Evolutionary conservation across 2,329 filamentous ascomycete species (phyloP), one percentile per base, ranked within the genome.

Genomic region (Gaeumannomyces sp.): DNA sequence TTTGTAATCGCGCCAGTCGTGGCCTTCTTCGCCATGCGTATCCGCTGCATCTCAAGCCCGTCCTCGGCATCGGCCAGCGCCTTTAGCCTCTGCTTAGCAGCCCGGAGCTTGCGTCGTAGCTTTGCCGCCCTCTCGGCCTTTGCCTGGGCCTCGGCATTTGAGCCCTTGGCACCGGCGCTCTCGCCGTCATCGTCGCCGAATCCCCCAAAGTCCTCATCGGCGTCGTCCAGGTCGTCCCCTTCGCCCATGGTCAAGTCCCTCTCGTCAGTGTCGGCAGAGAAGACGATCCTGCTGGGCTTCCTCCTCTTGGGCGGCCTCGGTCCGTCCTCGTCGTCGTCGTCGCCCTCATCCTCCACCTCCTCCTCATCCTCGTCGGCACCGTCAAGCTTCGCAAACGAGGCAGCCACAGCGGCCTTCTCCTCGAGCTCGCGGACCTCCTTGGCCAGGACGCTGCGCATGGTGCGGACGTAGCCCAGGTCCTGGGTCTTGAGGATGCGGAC

Each of bases 401-500:
- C 76, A 7, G 82, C 76, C 4, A 84, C 72, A 11, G 85, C 77
- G 1, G 83, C 76, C 66, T 81, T 78, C 74, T 85, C 79, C 75
- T 88, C 81, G 31, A 89, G 72, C 64, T 71, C 74, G 57, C 78
- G 77, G 1, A 87, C 81, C 68, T 89, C 85, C 71, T 87, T 88
- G 65, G 77, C 72, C 4, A 83, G 79, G 31, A 86, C 79, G 68
- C 87, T 88, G 65, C 84, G 78, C 79, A 86, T 83, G 28, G 85
- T 87, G 67, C 87, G 78, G 31, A 89, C 73, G 72, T 90, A 90
- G 2, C 83, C 86, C 35, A 88, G 73, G 71, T 90, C 88, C 75
- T 90, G 88, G 2, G 87, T 90, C 78, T 90, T 90, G 68, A 89
- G 81, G 28, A 89, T 76, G 27, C 87, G 79, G 29, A 87, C 84